Evolutionary conservation across 768 basidiomycete genomes (phyloP), one percentile per base, ranked within the genome.

Genomic region (Auricularia heimuer): DNA sequence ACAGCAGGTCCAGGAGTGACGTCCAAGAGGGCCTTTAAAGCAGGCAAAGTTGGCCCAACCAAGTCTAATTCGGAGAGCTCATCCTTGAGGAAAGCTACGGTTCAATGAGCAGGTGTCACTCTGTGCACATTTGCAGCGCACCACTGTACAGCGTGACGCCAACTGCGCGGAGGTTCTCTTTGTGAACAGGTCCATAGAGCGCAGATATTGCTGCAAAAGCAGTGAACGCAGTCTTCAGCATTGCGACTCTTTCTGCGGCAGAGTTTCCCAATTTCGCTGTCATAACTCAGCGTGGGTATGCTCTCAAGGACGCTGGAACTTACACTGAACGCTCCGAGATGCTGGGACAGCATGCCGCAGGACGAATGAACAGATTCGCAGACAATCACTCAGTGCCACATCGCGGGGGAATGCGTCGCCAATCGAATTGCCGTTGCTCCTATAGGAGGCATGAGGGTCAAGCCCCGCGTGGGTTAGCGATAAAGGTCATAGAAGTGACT

Each of bases 301-400:
- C 29, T 29, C 29, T 29, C 29, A 29, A 29, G 29, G 29, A 29
- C 29, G 29, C 29, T 29, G 29, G 29, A 29, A 90, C 89, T 80
- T 63, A 82, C 81, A 2, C 79, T 74, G 58, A 82, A 80, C 36
- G 78, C 80, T 24, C 81, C 80, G 16, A 79, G 77, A 60, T 81
- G 56, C 76, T 2, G 89, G 84, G 34, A 87, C 85, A 2, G 85
- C 83, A 67, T 90, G 85, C 62, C 88, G 86, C 24, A 98, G 73
- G 42, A 90, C 81, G 70, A 91, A 90, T 0, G 90, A 85, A 70
- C 92, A 92, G 36, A 98, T 88, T 42, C 89, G 81, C 45, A 94
- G 74, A 71, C 92, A 94, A 21, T 61, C 64, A 21, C 61, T 65
- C 36, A 60, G 56, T 12, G 56, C 24, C 24, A 24, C 24, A 29